These are phyloP conservation scores for Urtica urens DNA, from an alignment of 306 rosid genomes.

Conservation along the genomic window DNA sequence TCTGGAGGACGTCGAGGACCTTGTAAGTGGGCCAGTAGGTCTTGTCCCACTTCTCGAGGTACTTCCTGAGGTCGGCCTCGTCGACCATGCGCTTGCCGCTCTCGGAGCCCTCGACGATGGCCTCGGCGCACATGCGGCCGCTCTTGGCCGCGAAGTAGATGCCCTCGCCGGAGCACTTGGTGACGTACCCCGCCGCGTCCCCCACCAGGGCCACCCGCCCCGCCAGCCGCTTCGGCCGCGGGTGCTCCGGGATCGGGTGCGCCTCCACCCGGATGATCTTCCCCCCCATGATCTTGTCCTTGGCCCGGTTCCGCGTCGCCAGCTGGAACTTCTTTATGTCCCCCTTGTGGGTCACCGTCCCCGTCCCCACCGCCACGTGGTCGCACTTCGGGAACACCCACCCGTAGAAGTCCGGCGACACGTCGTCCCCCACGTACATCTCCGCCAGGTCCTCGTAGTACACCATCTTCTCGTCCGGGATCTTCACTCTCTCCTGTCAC, in stretches of 20 bases:
- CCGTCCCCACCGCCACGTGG: conserved; percentile 96
- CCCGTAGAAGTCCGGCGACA: conserved; percentile 92
- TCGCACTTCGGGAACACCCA: conserved; percentile 99
- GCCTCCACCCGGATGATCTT: conserved; percentile 93
- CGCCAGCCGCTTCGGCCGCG: conserved; percentile 62
- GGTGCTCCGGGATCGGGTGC: conserved; percentile 95
- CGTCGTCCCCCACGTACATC: conserved; percentile 96
- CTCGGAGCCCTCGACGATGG: conserved; percentile 77
- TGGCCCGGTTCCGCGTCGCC: conserved; percentile 89
- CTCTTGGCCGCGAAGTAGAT: conserved; percentile 98
- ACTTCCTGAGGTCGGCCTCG: conserved; percentile 77
- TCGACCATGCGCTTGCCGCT: conserved; percentile 91
- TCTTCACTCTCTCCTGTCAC: conserved; percentile 91
- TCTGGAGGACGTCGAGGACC: conserved; percentile 93
- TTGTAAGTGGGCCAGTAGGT: conserved; percentile 97
- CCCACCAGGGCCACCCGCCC: conserved; percentile 89
- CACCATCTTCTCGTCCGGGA: conserved; percentile 86
- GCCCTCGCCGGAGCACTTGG: conserved; percentile 94
- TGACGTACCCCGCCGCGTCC: conserved; percentile 97
- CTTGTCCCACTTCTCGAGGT: conserved; percentile 97
- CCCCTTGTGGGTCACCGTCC: conserved; percentile 93
- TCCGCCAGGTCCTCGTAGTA: conserved; percentile 88
- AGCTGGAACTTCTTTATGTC: conserved; percentile 98
- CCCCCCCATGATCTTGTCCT: conserved; percentile 85
- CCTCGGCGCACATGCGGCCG: conserved; percentile 97